phyloP scores from a whole-genome alignment of 2,329 filamentous ascomycete species.

The Xylariaceae sp. region DNA sequence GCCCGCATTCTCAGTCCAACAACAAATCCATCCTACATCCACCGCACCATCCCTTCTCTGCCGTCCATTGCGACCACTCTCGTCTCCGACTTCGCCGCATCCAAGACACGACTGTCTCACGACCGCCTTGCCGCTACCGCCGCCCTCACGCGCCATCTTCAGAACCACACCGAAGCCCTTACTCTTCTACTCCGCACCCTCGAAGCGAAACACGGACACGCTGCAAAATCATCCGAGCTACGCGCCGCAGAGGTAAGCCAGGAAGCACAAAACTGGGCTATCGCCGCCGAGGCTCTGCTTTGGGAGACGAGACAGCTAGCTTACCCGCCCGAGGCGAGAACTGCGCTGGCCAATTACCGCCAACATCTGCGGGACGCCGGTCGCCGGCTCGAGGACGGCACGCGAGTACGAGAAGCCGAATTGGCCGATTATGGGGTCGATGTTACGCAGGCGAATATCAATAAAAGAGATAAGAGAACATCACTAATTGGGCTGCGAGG shows the following conservation, averaged over 20 bases:
- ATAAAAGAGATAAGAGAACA: constrained; percentile 29
- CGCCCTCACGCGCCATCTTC: constrained; percentile 49
- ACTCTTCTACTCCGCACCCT: constrained; percentile 55
- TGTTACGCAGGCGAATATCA: constrained; percentile 35
- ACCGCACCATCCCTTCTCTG: constrained; percentile 61
- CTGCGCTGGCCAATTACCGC: constrained; percentile 54
- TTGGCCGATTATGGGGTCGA: constrained; percentile 59
- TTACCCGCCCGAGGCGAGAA: constrained; percentile 51
- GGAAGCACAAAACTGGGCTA: constrained; percentile 50
- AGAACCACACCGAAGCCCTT: constrained; percentile 48
- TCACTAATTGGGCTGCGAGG: neutral
- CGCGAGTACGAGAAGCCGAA: constrained; percentile 51
- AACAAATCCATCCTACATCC: constrained; percentile 63
- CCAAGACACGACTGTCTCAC: constrained; percentile 41
- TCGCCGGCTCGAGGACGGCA: constrained; percentile 51
- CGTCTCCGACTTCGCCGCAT: constrained; percentile 39
- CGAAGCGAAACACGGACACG: constrained; percentile 61
- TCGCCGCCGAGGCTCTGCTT: constrained; percentile 46
- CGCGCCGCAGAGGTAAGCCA: constrained; percentile 54
- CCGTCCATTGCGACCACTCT: constrained; percentile 49
- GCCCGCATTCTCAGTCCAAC: constrained; percentile 56
- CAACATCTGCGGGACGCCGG: constrained; percentile 57
- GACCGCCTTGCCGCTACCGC: constrained; percentile 50
- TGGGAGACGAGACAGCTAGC: constrained; percentile 47
- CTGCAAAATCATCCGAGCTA: constrained; percentile 59